Evolutionary conservation across 352 stramenopile species (phyloP), one percentile per base, ranked within the genome.

Genomic region (Globisporangium echinulatum): DNA sequence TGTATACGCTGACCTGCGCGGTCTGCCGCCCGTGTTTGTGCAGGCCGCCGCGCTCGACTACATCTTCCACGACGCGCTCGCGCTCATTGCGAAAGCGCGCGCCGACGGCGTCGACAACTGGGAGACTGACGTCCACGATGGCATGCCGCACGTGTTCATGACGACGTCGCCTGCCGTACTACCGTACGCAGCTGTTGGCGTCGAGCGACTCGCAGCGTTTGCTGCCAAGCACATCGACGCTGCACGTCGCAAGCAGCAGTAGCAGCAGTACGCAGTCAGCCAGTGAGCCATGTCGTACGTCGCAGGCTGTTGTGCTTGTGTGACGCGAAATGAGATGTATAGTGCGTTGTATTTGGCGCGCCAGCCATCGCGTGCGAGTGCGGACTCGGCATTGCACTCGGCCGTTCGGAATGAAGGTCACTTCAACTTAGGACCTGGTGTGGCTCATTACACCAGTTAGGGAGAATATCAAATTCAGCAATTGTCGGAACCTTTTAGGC

Each of bases 71-170:
- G 62, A 82, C 37, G 59, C 58, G 0, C 9, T 56, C 8, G 63
- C 58, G 11, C 62, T 85, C 0, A 58, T 68, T 9, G 46, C 43
- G 3, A 80, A 71, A 44, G 69, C 63, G 1, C 13, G 62, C 37
- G 55, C 33, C 0, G 63, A 73, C 50, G 59, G 56, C 14, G 56
- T 60, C 19, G 46, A 38, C 13, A 44, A 64, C 15, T 72, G 66
- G 66, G 59, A 68, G 49, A 36, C 69, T 36, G 59, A 88, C 54
- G 46, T 83, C 43, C 77, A 86, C 57, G 36, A 58, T 7, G 69
- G 73, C 61, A 81, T 89, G 69, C 73, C 77, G 3, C 79, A 89
- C 55, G 77, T 82, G 8, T 89, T 89, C 66, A 85, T 68, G n/a
- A 59, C 76, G 2, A 75, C 82, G 38, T 72, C 77, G n/a, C 68